Evolutionary conservation across 176 grass and related monocot genomes (phyloP).

Genomic region (Luzula sylvatica): DNA sequence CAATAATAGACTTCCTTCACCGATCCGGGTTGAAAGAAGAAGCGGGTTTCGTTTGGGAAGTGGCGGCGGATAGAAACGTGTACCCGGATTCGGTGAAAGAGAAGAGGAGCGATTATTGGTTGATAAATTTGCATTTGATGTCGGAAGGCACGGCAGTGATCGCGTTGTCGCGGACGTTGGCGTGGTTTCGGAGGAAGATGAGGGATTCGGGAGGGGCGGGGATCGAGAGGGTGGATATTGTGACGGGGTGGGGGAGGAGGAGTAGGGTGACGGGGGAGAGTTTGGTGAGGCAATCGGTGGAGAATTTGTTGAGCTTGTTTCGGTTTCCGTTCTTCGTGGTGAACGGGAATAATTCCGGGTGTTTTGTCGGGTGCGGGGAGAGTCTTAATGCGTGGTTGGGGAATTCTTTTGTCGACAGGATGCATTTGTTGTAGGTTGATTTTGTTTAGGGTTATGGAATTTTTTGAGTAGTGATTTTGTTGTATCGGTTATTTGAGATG

Average conservation of each 20-base stretch:
- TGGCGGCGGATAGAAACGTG: slow-evolving; percentile 76
- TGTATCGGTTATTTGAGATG: too few relatives aligned
- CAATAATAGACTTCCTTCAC: slow-evolving; percentile 84
- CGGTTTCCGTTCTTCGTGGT: slow-evolving; percentile 59
- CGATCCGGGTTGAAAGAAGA: slow-evolving; percentile 90
- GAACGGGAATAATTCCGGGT: slow-evolving; percentile 53
- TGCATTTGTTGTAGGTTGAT: slow-evolving; percentile 64
- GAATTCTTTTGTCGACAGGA: slow-evolving; percentile 89
- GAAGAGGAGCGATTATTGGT: slow-evolving; percentile 67
- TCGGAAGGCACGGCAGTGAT: slow-evolving; percentile 86
- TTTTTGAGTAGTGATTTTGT: too few relatives aligned
- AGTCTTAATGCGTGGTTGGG: slow-evolving; percentile 74
- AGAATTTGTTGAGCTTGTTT: slow-evolving; percentile 70
- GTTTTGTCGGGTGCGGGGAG: slow-evolving; percentile 77
- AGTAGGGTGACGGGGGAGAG: slow-evolving; percentile 83
- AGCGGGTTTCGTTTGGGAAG: slow-evolving; percentile 89
- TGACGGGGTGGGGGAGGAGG: slow-evolving; percentile 88
- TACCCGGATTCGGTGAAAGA: slow-evolving; percentile 82
- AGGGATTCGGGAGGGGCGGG: slow-evolving; percentile 27
- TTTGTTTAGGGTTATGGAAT: too few relatives aligned
- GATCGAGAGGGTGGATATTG: slow-evolving; percentile 67
- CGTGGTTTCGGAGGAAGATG: slow-evolving; percentile 82
- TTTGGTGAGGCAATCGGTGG: slow-evolving; percentile 57
- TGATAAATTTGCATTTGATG: slow-evolving; percentile 91
- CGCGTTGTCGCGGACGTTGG: slow-evolving; percentile 68